Conservation (phyloP, 495 filamentous ascomycete species). For the Xylaria telfairii region DNA sequence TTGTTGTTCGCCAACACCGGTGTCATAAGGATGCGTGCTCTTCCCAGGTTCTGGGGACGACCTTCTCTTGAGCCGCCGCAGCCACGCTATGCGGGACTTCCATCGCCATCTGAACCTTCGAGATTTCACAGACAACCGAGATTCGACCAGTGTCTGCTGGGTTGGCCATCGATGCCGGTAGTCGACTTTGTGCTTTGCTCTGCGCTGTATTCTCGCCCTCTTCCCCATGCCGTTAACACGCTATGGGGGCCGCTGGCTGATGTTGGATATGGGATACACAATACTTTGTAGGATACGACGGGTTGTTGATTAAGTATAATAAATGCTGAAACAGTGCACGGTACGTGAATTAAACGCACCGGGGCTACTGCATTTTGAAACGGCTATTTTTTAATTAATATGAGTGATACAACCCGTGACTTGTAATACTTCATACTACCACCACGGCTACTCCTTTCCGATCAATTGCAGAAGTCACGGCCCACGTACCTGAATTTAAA, state of each 20-base stretch:
- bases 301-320: background rate
- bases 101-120: background rate
- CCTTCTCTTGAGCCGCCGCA: conserved; percentile 14
- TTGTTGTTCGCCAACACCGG: conserved; percentile 24
- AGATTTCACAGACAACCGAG: conserved; percentile 16
- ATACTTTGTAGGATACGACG: background rate
- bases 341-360: background rate
- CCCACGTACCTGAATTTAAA: background rate
- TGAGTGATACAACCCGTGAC: background rate
- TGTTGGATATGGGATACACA: background rate
- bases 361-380: background rate
- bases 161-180: conserved; percentile 41
- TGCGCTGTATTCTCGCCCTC: background rate
- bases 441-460: background rate
- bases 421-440: background rate
- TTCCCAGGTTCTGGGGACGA: conserved; percentile 21
- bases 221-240: conserved; percentile 21
- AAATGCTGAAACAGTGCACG: background rate
- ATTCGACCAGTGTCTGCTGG: conserved; percentile 37
- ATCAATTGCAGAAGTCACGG: background rate
- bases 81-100: background rate
- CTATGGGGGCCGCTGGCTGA: conserved; percentile 8
- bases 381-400: background rate
- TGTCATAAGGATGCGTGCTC: conserved; percentile 40
- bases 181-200: conserved; percentile 21